Conservation (phyloP, 75 land plant genomes). For the Gnetum montanum region DNA sequence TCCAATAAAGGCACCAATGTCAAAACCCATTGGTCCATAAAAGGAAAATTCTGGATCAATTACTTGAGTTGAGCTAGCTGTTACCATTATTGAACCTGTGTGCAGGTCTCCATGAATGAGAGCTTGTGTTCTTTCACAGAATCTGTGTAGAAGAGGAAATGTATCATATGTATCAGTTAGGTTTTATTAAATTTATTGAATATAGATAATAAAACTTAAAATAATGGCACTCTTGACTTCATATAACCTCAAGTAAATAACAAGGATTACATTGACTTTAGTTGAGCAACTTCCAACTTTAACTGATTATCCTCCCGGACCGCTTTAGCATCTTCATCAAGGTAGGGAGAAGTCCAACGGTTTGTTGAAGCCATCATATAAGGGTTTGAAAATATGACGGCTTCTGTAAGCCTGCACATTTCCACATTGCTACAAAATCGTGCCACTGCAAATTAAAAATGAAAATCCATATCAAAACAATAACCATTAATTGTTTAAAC, state of each 20-base stretch:
- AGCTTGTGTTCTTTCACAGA: conserved; percentile 89
- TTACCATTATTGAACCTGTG: conserved; percentile 92
- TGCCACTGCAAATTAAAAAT: conserved; percentile 70
- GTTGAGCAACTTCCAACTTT: conserved; percentile 75
- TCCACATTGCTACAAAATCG: conserved; percentile 89
- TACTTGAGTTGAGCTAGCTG: conserved; percentile 72
- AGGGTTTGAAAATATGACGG: conserved; percentile 88
- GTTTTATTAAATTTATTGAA: too few relatives aligned
- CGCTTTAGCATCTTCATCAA: conserved; percentile 71
- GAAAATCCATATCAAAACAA: too few relatives aligned
- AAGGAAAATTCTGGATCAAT: conserved; percentile 96
- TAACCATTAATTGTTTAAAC: too few relatives aligned
- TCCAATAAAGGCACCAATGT: conserved; percentile 88
- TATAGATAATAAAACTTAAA: too few relatives aligned
- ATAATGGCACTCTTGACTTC: too few relatives aligned
- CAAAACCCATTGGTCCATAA: conserved; percentile 97
- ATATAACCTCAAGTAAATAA: too few relatives aligned
- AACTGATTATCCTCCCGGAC: conserved; percentile 57
- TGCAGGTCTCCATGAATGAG: conserved; percentile 93
- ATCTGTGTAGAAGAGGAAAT: conserved; percentile 57
- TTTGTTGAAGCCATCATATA: conserved; percentile 68
- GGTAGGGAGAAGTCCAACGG: conserved; percentile 82
- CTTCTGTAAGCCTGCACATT: conserved; percentile 79
- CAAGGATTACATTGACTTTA: conserved; percentile 85
- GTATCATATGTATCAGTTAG: too few relatives aligned